Percentiles rank a stretch among this genome's conserved stretches.
These are phyloP conservation scores for Candida fluviatilis DNA, from an alignment of 805 yeast species.

Conservation along the genomic window DNA sequence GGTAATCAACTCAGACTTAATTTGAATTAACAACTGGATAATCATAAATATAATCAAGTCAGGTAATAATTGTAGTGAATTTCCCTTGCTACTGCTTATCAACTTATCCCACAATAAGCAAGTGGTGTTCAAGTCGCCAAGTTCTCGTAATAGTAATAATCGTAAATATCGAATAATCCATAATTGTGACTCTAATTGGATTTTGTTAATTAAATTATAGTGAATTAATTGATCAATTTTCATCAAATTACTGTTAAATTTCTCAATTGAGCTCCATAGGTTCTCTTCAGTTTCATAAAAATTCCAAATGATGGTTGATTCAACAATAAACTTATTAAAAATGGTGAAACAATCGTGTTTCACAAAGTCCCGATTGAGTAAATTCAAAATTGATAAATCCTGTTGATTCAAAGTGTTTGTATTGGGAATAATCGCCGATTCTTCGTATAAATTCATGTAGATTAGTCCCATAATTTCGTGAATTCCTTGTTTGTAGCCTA, in stretches of 20 bases:
- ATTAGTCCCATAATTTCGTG: constrained; percentile 52
- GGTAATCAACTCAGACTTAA: constrained; percentile 40
- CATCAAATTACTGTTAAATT: constrained; percentile 45
- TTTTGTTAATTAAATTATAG: constrained; percentile 39
- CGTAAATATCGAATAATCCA: constrained; percentile 54
- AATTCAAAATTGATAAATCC: constrained; percentile 32
- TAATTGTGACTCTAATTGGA: constrained; percentile 46
- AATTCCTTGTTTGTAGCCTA: constrained; percentile 52
- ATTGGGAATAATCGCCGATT: constrained; percentile 26
- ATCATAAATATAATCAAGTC: constrained; percentile 39
- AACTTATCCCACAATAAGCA: constrained; percentile 49
- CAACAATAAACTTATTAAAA: constrained; percentile 38
- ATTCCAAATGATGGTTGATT: constrained; percentile 34
- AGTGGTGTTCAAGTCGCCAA: constrained; percentile 36
- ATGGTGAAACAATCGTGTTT: constrained; percentile 42
- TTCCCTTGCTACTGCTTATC: constrained; percentile 19
- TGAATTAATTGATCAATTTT: constrained; percentile 47
- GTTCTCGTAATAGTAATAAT: constrained; percentile 43
- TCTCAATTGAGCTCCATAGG: constrained; percentile 43
- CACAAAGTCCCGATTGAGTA: constrained; percentile 36
- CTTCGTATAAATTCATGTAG: constrained; percentile 36
- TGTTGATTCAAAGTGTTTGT: constrained; percentile 20
- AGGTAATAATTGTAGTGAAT: constrained; percentile 18
- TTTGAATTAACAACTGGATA: constrained; percentile 39
- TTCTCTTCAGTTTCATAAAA: constrained; percentile 38